Conservation (phyloP, 2,329 filamentous ascomycete genomes). For the Cercospora beticola region DNA sequence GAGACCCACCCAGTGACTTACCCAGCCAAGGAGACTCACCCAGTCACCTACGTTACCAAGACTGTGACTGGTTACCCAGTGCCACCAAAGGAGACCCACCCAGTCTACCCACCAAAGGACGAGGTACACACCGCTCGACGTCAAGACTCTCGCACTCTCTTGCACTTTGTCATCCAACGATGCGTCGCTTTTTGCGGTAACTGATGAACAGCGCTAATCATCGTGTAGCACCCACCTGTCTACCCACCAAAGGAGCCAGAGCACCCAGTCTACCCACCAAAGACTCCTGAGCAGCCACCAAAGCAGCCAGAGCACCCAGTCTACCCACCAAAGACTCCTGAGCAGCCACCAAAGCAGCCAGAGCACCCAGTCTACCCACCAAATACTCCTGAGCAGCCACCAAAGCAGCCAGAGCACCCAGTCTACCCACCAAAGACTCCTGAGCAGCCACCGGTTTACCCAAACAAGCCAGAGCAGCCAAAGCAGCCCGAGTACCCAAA, state of each 20-base stretch:
- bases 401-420: too few relatives aligned
- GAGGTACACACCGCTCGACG: neutral
- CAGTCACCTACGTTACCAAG: neutral
- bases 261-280: neutral
- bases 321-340: neutral
- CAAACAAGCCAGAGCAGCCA: too few relatives aligned
- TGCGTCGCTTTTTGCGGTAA: neutral
- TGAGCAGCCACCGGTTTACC: too few relatives aligned
- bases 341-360: too few relatives aligned
- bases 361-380: neutral
- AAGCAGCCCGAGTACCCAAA: too few relatives aligned
- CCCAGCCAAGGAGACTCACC: neutral
- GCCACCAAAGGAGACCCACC: conserved; percentile 2
- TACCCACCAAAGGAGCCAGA: too few relatives aligned
- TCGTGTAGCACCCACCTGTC: neutral
- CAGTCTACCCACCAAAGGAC: neutral
- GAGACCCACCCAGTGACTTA: conserved; percentile 2
- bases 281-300: neutral
- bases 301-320: too few relatives aligned
- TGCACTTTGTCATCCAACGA: neutral
- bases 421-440: neutral
- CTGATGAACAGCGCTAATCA: neutral
- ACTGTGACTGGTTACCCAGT: neutral
- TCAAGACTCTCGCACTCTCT: neutral
- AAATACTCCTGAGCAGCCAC: neutral